Base-by-base conservation (phyloP, 805 yeast species). In the Saccharomycopsis capsularis region DNA sequence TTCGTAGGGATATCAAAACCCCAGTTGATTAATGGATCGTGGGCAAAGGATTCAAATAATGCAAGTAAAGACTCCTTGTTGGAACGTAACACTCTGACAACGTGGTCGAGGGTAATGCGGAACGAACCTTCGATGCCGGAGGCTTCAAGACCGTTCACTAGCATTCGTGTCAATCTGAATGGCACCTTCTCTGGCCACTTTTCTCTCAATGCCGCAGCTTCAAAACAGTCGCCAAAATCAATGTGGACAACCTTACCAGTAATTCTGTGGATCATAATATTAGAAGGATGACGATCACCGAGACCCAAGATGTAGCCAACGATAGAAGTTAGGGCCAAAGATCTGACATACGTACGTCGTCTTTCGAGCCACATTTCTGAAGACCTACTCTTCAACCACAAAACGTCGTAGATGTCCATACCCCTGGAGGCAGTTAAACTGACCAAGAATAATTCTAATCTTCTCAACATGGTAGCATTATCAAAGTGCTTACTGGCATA, bases 211-310 rank as follows among this genome's bases (percentile, higher is more conserved):
- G 91, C 89, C 0, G 99, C 99, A 2, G 98, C 96, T 63, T 93
- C 99, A 61, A 93, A 93, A 75, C 99, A 93, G 63, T 93, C 99
- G 56, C 99, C 99, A 67, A 91, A 93, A 73, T 93, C 99, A 66
- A 93, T 91, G 63, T 93, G 99, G 35, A 93, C 78, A 45, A 93
- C 96, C 60, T 91, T 89, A 53, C 99, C 99, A 0, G 98, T 88
- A 44, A 83, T 78, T 55, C 96, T 72, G 64, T 91, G 95, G 67
- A 93, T 76, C 97, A 93, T 87, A 67, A 93, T 74, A 61, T 93
- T 93, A 27, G 97, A 87, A 24, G 99, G 99, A 66, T 93, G 99
- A 54, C 99, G 79, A 64, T 93, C 99, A 53, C 99, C 99, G 19
- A 93, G 73, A 13, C 99, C 99, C 22, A 93, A 71, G 47, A 93